phyloP scores from a whole-genome alignment of 2,329 filamentous ascomycete species.

The Elsinoe batatas region DNA sequence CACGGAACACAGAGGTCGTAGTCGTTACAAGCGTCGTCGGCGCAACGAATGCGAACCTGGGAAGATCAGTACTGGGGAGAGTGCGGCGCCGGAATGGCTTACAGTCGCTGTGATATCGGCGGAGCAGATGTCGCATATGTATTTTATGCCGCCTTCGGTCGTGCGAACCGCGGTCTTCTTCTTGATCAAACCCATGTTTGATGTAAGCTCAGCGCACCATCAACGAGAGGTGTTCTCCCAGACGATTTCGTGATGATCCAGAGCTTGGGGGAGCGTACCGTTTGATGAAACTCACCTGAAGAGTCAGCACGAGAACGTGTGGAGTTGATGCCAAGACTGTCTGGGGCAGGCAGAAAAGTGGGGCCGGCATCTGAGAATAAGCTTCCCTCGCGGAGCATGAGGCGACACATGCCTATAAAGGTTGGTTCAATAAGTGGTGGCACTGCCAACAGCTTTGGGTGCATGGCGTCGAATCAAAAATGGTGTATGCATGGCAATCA shows the following conservation, averaged over 20 bases:
- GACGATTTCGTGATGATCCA: background rate
- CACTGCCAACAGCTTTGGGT: too few species aligned
- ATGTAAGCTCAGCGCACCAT: background rate
- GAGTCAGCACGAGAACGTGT: background rate
- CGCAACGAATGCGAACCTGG: constrained; percentile 93
- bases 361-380: too few species aligned
- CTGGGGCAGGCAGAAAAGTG: too few species aligned
- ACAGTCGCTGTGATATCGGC: constrained; percentile 96
- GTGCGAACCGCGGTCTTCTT: constrained; percentile 80
- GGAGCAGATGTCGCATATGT: constrained; percentile 94
- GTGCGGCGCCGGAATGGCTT: constrained; percentile 32
- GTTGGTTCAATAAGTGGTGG: too few species aligned
- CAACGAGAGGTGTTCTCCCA: background rate
- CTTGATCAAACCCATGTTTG: constrained; percentile 79
- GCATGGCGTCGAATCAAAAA: too few species aligned
- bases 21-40: constrained; percentile 71
- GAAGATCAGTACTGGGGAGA: background rate
- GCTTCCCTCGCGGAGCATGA: too few species aligned
- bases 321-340: background rate
- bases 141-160: constrained; percentile 60
- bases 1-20: constrained; percentile 96
- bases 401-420: too few species aligned
- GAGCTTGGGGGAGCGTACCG: background rate
- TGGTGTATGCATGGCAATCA: too few species aligned
- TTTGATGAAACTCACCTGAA: background rate